These are phyloP conservation scores for Rhodotorula kratochvilovae DNA, from an alignment of 768 basidiomycete genomes.

Conservation along the genomic window DNA sequence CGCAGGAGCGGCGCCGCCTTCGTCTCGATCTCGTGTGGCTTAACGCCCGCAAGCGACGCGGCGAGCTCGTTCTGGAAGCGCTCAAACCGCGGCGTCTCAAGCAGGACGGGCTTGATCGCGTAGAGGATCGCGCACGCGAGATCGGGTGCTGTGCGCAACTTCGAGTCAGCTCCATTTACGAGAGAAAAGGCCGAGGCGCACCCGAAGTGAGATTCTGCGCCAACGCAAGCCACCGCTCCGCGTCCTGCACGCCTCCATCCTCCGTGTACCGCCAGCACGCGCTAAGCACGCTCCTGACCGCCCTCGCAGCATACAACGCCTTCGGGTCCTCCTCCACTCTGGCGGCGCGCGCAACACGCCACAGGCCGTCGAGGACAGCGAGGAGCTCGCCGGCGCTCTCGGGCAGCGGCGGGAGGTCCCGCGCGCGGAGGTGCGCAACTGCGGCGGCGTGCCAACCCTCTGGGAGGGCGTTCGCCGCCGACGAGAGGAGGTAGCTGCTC, in stretches of 20 bases:
- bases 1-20: constrained; percentile 67
- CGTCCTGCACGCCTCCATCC: constrained; percentile 62
- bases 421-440: constrained; percentile 12
- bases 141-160: constrained; percentile 58
- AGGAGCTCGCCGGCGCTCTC: constrained; percentile 42
- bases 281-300: constrained; percentile 60
- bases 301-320: constrained; percentile 56
- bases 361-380: constrained; percentile 14
- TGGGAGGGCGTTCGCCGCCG: constrained; percentile 50
- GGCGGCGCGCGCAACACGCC: background rate
- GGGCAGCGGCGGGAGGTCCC: background rate
- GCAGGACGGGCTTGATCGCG: constrained; percentile 59
- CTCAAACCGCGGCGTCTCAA: constrained; percentile 68
- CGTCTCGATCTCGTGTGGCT: constrained; percentile 59
- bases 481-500: constrained; percentile 60
- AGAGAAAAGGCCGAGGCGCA: background rate
- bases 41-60: constrained; percentile 67
- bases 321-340: constrained; percentile 46
- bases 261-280: constrained; percentile 57
- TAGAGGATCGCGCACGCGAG: constrained; percentile 64
- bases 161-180: background rate
- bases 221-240: constrained; percentile 71
- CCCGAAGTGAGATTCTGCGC: constrained; percentile 54
- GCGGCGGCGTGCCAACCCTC: constrained; percentile 52
- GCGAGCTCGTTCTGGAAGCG: constrained; percentile 86